Conservation (phyloP, 164 flowering plant species). For the Piper betle region DNA sequence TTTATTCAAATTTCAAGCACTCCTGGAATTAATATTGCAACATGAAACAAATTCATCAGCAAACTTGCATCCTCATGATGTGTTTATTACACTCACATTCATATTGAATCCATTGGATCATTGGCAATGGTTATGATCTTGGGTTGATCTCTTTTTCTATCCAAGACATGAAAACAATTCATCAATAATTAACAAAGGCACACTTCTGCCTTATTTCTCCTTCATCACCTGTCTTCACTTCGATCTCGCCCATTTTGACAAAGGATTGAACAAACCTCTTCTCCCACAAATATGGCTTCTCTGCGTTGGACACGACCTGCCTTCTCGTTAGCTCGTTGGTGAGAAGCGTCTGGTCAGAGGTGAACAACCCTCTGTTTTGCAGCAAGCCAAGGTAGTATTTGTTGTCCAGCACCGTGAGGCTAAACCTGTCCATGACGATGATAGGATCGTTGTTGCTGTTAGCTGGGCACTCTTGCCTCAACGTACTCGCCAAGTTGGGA, state of each 20-base stretch:
- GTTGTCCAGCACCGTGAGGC: conserved; percentile 16
- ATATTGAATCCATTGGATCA: no score
- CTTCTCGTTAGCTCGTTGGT: conserved; percentile 12
- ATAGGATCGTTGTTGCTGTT: neutral
- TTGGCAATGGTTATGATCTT: no score
- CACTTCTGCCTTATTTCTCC: conserved; percentile 23
- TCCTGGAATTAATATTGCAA: no score
- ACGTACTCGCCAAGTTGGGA: conserved; percentile 1
- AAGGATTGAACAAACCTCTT: conserved; percentile 21
- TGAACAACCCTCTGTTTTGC: conserved; percentile 21
- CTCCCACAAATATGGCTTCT: conserved; percentile 6
- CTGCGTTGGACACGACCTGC: conserved; percentile 9
- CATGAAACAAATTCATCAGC: no score
- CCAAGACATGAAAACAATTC: neutral
- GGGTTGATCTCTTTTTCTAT: no score
- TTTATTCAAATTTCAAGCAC: no score
- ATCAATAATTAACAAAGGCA: conserved; percentile 10
- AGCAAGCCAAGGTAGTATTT: conserved; percentile 16
- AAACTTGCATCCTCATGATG: no score
- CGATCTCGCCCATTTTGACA: conserved; percentile 26
- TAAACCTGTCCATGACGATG: conserved; percentile 15
- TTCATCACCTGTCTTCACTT: conserved; percentile 16
- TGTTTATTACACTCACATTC: no score
- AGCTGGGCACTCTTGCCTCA: conserved; percentile 11
- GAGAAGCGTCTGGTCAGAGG: conserved; percentile 21